A percentile compares a stretch with the other conserved stretches of the same genome.
Conservation (phyloP, 306 rosid species). For the Oemleria cerasiformis region DNA sequence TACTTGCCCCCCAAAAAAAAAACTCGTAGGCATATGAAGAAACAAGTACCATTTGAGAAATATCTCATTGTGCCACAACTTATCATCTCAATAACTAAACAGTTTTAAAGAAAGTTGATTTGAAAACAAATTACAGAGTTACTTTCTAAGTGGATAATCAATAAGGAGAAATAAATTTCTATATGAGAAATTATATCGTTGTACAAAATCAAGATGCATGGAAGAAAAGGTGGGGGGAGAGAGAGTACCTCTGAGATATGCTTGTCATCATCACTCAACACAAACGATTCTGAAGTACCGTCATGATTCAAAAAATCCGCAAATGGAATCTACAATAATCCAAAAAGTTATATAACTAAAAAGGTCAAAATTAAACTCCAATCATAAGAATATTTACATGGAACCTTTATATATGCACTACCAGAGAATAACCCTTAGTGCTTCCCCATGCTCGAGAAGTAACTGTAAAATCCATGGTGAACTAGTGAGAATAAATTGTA, state of each 20-base stretch:
- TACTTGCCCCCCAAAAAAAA: too few species aligned
- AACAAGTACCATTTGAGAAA: background rate
- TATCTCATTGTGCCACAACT: background rate
- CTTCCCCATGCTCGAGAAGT: slow-evolving; percentile 91
- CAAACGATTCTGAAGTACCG: slow-evolving; percentile 62
- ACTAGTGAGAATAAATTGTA: slow-evolving; percentile 25
- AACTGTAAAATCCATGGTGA: slow-evolving; percentile 49
- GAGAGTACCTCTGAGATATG: slow-evolving; percentile 59
- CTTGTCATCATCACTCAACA: slow-evolving; percentile 61
- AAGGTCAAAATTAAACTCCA: background rate
- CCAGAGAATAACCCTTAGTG: slow-evolving; percentile 75
- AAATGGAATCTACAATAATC: slow-evolving; percentile 68
- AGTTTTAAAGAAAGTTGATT: background rate
- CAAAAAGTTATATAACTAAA: slow-evolving; percentile 4
- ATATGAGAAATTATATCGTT: background rate
- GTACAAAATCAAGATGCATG: background rate
- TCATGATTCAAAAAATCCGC: slow-evolving; percentile 84
- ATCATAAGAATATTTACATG: slow-evolving; percentile 10
- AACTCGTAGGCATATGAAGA: background rate
- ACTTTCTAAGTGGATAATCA: background rate
- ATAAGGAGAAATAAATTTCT: background rate
- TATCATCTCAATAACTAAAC: background rate
- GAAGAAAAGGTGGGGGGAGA: slow-evolving; percentile 14
- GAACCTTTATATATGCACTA: slow-evolving; percentile 33
- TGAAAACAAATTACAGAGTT: background rate